These are phyloP conservation scores for Balakata baccata DNA, from an alignment of 345 rosid genomes.

Conservation along the genomic window DNA sequence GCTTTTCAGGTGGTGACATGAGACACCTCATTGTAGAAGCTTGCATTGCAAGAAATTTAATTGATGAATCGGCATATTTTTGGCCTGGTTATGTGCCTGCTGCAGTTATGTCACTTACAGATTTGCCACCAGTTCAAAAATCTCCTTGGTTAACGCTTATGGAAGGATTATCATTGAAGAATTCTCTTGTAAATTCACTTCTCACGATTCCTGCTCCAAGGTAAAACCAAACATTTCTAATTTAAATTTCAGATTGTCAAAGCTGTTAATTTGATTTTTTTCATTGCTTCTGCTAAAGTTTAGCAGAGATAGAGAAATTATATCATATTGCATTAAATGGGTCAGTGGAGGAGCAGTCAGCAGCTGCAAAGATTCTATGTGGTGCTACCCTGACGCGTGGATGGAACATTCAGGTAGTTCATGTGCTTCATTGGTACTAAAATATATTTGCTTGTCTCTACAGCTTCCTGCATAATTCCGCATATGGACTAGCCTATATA, in stretches of 20 bases:
- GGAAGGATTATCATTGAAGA: constrained; percentile 51
- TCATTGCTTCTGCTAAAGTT: constrained; percentile 35
- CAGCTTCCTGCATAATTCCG: background rate
- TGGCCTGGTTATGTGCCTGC: constrained; percentile 60
- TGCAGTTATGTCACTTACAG: constrained; percentile 33
- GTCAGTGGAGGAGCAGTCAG: constrained; percentile 45
- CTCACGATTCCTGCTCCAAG: constrained; percentile 50
- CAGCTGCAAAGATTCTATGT: constrained; percentile 62
- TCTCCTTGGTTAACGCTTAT: constrained; percentile 56
- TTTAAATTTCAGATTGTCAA: constrained; percentile 11
- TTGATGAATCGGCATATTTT: constrained; percentile 55
- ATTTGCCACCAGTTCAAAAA: constrained; percentile 36
- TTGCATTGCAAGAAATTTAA: constrained; percentile 61
- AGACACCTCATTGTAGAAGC: constrained; percentile 73
- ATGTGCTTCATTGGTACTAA: constrained; percentile 4
- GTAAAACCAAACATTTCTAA: constrained; percentile 28
- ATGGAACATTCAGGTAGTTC: constrained; percentile 69
- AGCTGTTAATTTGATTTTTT: constrained; percentile 19
- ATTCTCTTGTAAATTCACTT: constrained; percentile 46
- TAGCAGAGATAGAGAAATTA: constrained; percentile 56
- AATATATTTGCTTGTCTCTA: constrained; percentile 11
- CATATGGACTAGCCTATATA: background rate
- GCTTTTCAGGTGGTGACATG: constrained; percentile 54
- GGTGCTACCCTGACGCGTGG: constrained; percentile 61
- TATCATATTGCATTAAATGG: constrained; percentile 58